Base-by-base conservation (phyloP, 1,284 basidiomycete species). In the Fomitopsis palustris region DNA sequence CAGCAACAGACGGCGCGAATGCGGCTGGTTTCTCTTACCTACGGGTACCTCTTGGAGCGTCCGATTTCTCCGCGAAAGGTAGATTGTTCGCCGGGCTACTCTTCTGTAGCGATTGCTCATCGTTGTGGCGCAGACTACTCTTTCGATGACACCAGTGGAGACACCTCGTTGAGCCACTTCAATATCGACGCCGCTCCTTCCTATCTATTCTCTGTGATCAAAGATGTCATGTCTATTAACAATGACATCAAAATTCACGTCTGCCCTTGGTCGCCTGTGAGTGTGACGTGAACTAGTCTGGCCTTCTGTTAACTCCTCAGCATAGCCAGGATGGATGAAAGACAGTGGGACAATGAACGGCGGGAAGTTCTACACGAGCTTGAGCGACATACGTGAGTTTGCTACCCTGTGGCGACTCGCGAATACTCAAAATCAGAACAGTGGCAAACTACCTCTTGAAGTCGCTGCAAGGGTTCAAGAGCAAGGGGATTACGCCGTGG, bases 271-370 rank as follows among this genome's bases (percentile, higher is more conserved):
- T 81, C 80, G 58, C 78, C 81, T 8, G 80, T 82, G 60, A 61
- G 75, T 69, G n/a, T 53, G 9, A 31, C 29, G 8, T 3, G 25
- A 23, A 29, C n/a, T 29, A 10, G 42, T 14, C 10, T 14, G 27
- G 29, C 27, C 0, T 1, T 3, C 35, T 25, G 16, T 7, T 10
- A 3, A 16, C 2, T 19, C 39, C 39, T 4, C 33, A 27, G 4
- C n/a, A n/a, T 57, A 82, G 80, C 81, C 81, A 3, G 79, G 70
- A 16, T 83, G 81, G 81, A 81, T 82, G 80, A 83, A 82, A 64
- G 69, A 67, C 56, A 75, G 72, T 38, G 71, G 68, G 4, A 74
- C 74, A 2, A 79, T 81, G 74, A 68, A 76, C 4, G 81, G 80
- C 2, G 81, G 80, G n/a, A 74, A 69, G 37, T 72, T 83, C 61